These are phyloP conservation scores for Phytophthora citrophthora DNA, from an alignment of 352 stramenopile species.

Conservation along the genomic window DNA sequence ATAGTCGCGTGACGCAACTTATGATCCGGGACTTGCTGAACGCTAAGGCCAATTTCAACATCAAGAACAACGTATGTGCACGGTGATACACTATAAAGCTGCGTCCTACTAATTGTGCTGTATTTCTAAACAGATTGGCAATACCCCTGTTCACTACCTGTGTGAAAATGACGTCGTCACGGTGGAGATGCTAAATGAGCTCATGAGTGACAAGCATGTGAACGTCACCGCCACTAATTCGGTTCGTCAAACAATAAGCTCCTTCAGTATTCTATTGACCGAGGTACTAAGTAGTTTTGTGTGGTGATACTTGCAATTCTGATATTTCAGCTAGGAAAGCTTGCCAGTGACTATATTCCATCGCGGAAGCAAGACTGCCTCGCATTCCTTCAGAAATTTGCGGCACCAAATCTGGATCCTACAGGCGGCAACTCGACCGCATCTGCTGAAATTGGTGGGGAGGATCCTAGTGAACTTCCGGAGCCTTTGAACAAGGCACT, in stretches of 20 bases:
- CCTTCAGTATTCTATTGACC: neutral
- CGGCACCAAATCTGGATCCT: constrained; percentile 46
- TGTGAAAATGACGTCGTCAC: constrained; percentile 74
- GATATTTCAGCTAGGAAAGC: constrained; percentile 56
- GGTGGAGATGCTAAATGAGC: constrained; percentile 60
- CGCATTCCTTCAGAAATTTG: constrained; percentile 59
- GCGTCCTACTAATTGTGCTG: neutral
- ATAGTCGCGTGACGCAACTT: constrained; percentile 45
- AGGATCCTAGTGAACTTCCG: constrained; percentile 68
- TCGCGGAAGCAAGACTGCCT: constrained; percentile 66
- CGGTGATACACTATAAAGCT: neutral
- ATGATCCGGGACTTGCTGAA: constrained; percentile 59
- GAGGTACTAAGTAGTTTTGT: constrained; percentile 2
- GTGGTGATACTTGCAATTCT: neutral
- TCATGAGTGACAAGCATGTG: constrained; percentile 63
- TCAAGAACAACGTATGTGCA: constrained; percentile 71
- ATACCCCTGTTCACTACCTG: constrained; percentile 72
- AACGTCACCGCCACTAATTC: constrained; percentile 76
- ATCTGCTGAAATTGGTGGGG: constrained; percentile 52
- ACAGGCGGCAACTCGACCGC: constrained; percentile 17
- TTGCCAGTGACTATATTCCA: constrained; percentile 69
- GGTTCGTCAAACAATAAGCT: constrained; percentile 28
- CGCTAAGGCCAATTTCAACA: constrained; percentile 71
- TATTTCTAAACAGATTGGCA: constrained; percentile 61
- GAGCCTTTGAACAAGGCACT: constrained; percentile 50